Base-by-base conservation (phyloP, 371 early-diverging fungal genomes). In the Circinella umbellata region DNA sequence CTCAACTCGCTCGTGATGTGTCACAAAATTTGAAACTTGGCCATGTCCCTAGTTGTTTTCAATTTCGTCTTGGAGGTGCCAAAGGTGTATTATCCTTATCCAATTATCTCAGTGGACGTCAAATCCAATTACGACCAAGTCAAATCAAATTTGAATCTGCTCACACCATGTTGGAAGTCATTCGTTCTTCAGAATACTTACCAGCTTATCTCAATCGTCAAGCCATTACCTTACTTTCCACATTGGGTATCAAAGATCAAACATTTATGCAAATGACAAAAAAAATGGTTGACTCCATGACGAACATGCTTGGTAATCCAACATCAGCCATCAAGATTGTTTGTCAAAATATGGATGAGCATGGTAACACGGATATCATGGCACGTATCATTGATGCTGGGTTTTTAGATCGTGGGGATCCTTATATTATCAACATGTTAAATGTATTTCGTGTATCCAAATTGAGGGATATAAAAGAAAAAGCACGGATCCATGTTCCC, bases 61-160 rank as follows among this genome's bases (percentile, higher is more conserved):
- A 97, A 73, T 90, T 95, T 48, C 88, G 96, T 53, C 73, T 92
- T 10, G 94, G 88, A 15, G 95, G 95, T 9, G 89, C 88, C 36
- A 96, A 96, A 78, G 96, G 96, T 17, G 90, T 92, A 0, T 67
- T 94, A 20, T 79, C 81, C 0, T 62, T 86, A 0, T 74, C 76
- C 47, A 68, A 77, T 2, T 34, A 13, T 0, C 46, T 88, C 18
- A 49, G 48, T 3, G 80, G 77, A 0, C 72, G 73, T 4, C 49
- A 72, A 48, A 73, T 90, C 3, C 80, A 86, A 36, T 71, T 92
- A 17, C 86, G 94, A 7, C 88, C 86, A 0, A 90, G 90, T 70
- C 91, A 92, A 78, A 79, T 77, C 20, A 94, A 93, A 70, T 95
- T 94, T 70, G 67, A 84, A 3, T 89, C 92, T 0, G 64, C 69